phyloP scores from a whole-genome alignment of 2,329 filamentous ascomycete species.

The Tricladium varicosporioides region DNA sequence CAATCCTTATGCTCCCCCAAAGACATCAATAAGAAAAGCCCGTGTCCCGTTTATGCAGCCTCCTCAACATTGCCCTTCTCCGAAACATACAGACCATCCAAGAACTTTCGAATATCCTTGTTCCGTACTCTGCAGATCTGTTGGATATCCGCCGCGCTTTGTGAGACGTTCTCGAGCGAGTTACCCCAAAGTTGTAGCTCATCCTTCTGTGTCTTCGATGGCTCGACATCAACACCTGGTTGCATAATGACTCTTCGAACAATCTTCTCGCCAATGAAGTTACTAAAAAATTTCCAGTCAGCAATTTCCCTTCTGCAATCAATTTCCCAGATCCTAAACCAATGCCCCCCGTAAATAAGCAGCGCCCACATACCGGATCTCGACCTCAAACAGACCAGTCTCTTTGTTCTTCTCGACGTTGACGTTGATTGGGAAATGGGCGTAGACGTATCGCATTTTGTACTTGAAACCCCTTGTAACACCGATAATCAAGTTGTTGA shows the following conservation, averaged over 20 bases:
- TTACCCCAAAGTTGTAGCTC: slow-evolving; percentile 92
- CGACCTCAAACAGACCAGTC: slow-evolving; percentile 83
- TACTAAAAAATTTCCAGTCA: slow-evolving; percentile 52
- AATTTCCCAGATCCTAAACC: background rate
- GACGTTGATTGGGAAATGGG: slow-evolving; percentile 99
- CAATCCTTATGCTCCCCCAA: slow-evolving; percentile 30
- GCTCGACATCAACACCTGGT: slow-evolving; percentile 83
- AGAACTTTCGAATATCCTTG: slow-evolving; percentile 99
- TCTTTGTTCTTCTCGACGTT: slow-evolving; percentile 96
- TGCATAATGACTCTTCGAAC: slow-evolving; percentile 90
- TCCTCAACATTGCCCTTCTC: slow-evolving; percentile 95
- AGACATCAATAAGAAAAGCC: slow-evolving; percentile 28
- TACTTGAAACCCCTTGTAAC: slow-evolving; percentile 99
- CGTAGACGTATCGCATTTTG: slow-evolving; percentile 99
- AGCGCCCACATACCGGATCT: slow-evolving; percentile 79
- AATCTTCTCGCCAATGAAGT: slow-evolving; percentile 99
- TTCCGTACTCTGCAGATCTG: slow-evolving; percentile 99
- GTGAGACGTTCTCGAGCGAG: slow-evolving; percentile 95
- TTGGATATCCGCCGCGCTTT: slow-evolving; percentile 98
- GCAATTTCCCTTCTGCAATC: slow-evolving; percentile 27
- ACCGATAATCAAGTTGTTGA: slow-evolving; percentile 98
- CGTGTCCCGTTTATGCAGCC: slow-evolving; percentile 38
- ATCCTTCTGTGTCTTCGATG: slow-evolving; percentile 93
- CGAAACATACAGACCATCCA: slow-evolving; percentile 99
- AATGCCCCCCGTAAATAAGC: background rate